Evolutionary conservation across 2,329 filamentous ascomycete species (phyloP).

Genomic region (Cladophialophora exuberans): DNA sequence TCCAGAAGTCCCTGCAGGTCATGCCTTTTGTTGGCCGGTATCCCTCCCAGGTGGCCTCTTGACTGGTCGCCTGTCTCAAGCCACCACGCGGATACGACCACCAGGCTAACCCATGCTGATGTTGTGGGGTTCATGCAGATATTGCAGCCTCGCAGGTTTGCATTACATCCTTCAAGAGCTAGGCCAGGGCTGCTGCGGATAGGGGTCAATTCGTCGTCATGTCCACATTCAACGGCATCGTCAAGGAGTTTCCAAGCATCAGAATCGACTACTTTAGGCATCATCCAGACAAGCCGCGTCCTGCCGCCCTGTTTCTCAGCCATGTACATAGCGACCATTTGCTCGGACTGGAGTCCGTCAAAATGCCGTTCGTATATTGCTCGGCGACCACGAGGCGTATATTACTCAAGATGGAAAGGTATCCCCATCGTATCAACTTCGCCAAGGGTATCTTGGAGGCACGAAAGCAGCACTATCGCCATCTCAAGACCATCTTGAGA

Average conservation of each 20-base stretch:
- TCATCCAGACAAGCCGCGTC: slow-evolving; percentile 57
- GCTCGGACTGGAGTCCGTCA: slow-evolving; percentile 73
- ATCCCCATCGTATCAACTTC: slow-evolving; percentile 79
- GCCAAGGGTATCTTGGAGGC: slow-evolving; percentile 76
- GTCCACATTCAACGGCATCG: slow-evolving; percentile 76
- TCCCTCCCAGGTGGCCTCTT: slow-evolving; percentile 6
- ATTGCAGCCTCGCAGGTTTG: slow-evolving; percentile 17
- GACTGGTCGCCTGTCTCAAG: slow-evolving; percentile 11
- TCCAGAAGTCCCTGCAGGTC: slow-evolving; percentile 15
- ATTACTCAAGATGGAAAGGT: slow-evolving; percentile 76
- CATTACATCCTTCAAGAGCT: background rate
- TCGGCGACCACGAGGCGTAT: slow-evolving; percentile 81
- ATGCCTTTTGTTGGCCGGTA: slow-evolving; percentile 13
- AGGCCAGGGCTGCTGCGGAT: background rate
- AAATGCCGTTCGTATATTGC: slow-evolving; percentile 86
- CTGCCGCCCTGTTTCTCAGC: slow-evolving; percentile 83
- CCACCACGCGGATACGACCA: background rate
- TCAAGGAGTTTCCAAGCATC: slow-evolving; percentile 79
- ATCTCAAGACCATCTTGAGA: slow-evolving; percentile 73
- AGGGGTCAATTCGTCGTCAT: slow-evolving; percentile 47
- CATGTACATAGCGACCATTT: slow-evolving; percentile 94
- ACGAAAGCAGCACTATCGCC: slow-evolving; percentile 73
- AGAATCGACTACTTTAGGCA: slow-evolving; percentile 80
- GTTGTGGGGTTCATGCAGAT: background rate
- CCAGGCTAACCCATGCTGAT: background rate